phyloP scores from a whole-genome alignment of 2,329 filamentous ascomycete genomes.

The Fusarium scirpi region DNA sequence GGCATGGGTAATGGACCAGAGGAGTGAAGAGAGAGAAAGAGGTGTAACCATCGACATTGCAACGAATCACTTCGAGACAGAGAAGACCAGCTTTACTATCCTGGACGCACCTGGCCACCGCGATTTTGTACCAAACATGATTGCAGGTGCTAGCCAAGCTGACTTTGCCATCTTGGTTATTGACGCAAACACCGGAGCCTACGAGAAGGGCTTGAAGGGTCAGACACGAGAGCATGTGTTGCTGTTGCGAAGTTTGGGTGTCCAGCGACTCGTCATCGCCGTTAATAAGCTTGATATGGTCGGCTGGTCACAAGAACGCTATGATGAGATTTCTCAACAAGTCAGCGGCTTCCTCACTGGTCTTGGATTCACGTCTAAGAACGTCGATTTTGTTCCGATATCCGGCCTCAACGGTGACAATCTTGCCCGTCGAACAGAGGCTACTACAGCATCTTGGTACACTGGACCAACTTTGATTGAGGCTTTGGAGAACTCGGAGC shows the following conservation, averaged over 20 bases:
- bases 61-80: conserved; percentile 93
- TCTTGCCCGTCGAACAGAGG: conserved; percentile 71
- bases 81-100: conserved; percentile 88
- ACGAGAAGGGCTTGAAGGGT: conserved; percentile 91
- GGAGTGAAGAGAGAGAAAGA: conserved; percentile 86
- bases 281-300: conserved; percentile 96
- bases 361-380: conserved; percentile 84
- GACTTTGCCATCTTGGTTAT: conserved; percentile 96
- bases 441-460: conserved; percentile 79
- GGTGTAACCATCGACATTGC: conserved; percentile 98
- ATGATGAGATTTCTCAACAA: conserved; percentile 86
- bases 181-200: conserved; percentile 89
- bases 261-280: conserved; percentile 87
- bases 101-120: conserved; percentile 94
- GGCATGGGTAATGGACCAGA: conserved; percentile 96
- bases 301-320: conserved; percentile 83
- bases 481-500: conserved; percentile 85
- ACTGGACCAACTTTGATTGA: conserved; percentile 81
- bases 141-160: conserved; percentile 93
- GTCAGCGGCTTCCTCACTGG: conserved; percentile 84
- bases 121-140: conserved; percentile 99
- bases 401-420: conserved; percentile 93
- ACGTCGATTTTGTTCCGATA: conserved; percentile 88
- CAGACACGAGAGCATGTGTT: conserved; percentile 96
- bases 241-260: conserved; percentile 88